Conservation (phyloP, 345 rosid genomes). For the Lumnitzera racemosa region DNA sequence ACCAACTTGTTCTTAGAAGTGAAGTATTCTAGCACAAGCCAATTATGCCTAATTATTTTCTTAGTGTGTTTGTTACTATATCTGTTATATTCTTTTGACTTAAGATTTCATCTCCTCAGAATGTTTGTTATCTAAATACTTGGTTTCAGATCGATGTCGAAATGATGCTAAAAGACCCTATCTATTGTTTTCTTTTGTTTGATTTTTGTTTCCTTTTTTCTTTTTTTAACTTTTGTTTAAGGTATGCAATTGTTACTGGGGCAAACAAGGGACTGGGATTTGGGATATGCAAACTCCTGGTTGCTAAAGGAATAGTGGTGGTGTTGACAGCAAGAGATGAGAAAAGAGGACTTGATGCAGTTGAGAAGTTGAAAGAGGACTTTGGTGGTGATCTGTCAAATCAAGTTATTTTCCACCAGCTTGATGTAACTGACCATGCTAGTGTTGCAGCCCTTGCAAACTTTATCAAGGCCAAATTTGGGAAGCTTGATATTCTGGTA, state of each 20-base stretch:
- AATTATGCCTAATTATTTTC: too few species aligned
- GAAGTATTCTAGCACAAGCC: too few species aligned
- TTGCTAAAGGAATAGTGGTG: constrained; percentile 2
- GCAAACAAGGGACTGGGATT: constrained; percentile 6
- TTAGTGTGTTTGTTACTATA: too few species aligned
- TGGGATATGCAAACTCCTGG: constrained; percentile 1
- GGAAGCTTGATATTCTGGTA: constrained; percentile 7
- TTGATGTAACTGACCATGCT: constrained; percentile 1
- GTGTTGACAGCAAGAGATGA: constrained; percentile 5
- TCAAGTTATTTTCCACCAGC: constrained; percentile 6
- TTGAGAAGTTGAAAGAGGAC: constrained; percentile 1
- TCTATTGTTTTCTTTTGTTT: too few species aligned
- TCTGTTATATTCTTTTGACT: too few species aligned
- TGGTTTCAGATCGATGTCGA: too few species aligned
- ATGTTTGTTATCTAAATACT: too few species aligned
- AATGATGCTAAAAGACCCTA: too few species aligned
- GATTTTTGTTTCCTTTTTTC: too few species aligned
- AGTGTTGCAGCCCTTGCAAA: constrained; percentile 1
- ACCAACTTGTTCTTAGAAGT: too few species aligned
- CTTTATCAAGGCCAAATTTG: constrained; percentile 1
- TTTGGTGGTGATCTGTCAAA: background rate
- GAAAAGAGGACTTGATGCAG: constrained; percentile 5
- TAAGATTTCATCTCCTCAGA: too few species aligned
- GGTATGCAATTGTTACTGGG: constrained; percentile 2
- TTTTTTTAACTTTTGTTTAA: background rate